These are phyloP conservation scores for Penicillium ucsense DNA, from an alignment of 495 filamentous ascomycete genomes.

Conservation along the genomic window DNA sequence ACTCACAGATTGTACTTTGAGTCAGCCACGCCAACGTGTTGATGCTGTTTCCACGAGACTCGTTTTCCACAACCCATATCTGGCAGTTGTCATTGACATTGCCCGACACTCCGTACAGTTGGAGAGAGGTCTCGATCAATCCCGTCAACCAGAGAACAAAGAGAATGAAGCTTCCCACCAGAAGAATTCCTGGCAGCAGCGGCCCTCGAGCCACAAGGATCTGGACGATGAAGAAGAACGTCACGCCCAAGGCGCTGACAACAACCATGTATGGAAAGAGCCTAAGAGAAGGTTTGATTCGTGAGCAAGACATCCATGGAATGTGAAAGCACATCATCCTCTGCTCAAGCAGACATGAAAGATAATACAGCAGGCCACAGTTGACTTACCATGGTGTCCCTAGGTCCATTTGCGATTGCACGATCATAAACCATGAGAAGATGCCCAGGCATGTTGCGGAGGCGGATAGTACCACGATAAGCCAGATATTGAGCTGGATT, in stretches of 20 bases:
- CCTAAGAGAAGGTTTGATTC: slow-evolving; percentile 37
- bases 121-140: slow-evolving; percentile 78
- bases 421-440: slow-evolving; percentile 72
- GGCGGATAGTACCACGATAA: slow-evolving; percentile 74
- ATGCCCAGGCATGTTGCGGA: slow-evolving; percentile 74
- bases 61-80: slow-evolving; percentile 51
- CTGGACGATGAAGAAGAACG: slow-evolving; percentile 64
- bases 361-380: neutral
- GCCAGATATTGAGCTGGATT: slow-evolving; percentile 84
- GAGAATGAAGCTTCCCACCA: slow-evolving; percentile 86
- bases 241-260: slow-evolving; percentile 54
- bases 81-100: slow-evolving; percentile 76
- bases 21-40: slow-evolving; percentile 78
- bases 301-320: neutral
- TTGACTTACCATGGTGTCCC: slow-evolving; percentile 69
- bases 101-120: slow-evolving; percentile 72
- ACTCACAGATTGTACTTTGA: slow-evolving; percentile 78
- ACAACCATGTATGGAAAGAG: slow-evolving; percentile 90
- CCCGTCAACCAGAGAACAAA: slow-evolving; percentile 90
- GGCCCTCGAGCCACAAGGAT: slow-evolving; percentile 66
- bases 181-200: slow-evolving; percentile 80
- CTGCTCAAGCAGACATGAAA: too few relatives aligned
- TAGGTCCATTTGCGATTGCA: slow-evolving; percentile 62
- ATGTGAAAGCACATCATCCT: too few relatives aligned
- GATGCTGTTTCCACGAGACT: slow-evolving; percentile 50